phyloP scores from a whole-genome alignment of 2,329 filamentous ascomycete genomes.

The Nemania bipapillata region DNA sequence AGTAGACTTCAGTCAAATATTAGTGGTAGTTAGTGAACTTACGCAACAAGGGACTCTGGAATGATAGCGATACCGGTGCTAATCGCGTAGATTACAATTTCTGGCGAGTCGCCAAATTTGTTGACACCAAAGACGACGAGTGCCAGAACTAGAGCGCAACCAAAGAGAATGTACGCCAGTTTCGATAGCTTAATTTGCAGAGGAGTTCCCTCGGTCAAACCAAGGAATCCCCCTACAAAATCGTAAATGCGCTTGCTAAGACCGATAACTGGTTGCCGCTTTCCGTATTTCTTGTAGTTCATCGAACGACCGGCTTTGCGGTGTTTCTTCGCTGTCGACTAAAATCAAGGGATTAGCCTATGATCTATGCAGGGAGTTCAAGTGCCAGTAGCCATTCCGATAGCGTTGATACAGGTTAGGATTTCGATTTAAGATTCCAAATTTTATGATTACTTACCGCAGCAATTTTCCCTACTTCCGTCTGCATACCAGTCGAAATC shows the following conservation, averaged over 20 bases:
- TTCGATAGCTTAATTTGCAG: conserved; percentile 81
- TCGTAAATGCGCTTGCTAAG: conserved; percentile 61
- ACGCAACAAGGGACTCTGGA: conserved; percentile 72
- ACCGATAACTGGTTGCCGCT: conserved; percentile 61
- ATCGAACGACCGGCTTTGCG: conserved; percentile 66
- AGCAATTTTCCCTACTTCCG: conserved; percentile 77
- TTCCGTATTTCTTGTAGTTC: conserved; percentile 66
- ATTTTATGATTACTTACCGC: conserved; percentile 47
- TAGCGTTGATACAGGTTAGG: neutral
- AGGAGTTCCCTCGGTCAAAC: conserved; percentile 75
- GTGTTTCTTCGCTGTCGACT: conserved; percentile 62
- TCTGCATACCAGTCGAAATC: conserved; percentile 76
- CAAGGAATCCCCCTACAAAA: conserved; percentile 68
- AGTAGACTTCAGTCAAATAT: conserved; percentile 39
- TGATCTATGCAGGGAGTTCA: neutral
- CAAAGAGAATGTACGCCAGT: conserved; percentile 80
- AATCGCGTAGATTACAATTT: conserved; percentile 68
- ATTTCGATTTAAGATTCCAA: neutral
- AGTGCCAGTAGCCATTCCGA: neutral
- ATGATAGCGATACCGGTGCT: conserved; percentile 71
- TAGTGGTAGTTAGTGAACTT: conserved; percentile 45
- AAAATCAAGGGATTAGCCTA: conserved; percentile 8
- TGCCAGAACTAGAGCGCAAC: conserved; percentile 69
- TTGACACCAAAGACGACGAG: conserved; percentile 69
- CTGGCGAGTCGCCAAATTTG: conserved; percentile 61